phyloP scores from a whole-genome alignment of 768 basidiomycete genomes.

The Leucosporidium scottii region DNA sequence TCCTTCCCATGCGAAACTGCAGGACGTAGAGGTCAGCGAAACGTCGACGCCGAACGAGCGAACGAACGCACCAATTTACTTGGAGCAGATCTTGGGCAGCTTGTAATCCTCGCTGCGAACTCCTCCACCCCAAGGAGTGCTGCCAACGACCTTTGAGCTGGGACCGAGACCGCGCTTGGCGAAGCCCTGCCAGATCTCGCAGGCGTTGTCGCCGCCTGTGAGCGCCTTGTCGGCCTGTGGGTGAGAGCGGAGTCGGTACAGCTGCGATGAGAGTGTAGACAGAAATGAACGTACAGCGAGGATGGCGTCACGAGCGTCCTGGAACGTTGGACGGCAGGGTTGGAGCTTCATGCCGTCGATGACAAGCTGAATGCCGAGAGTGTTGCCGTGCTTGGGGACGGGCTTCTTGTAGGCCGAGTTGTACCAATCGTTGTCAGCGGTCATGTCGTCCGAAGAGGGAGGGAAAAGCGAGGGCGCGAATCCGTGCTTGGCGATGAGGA shows the following conservation, averaged over 20 bases:
- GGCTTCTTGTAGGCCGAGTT: slow-evolving; percentile 49
- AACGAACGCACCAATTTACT: neutral
- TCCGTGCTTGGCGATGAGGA: slow-evolving; percentile 19
- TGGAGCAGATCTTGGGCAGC: slow-evolving; percentile 14
- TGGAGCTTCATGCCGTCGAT: slow-evolving; percentile 92
- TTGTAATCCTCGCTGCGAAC: slow-evolving; percentile 24
- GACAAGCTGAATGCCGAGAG: slow-evolving; percentile 63
- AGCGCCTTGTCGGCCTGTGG: slow-evolving; percentile 82
- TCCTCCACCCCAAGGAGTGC: slow-evolving; percentile 38
- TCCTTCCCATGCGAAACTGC: too few relatives aligned
- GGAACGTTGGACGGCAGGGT: slow-evolving; percentile 62
- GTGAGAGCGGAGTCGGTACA: slow-evolving; percentile 81
- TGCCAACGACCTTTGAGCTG: slow-evolving; percentile 64
- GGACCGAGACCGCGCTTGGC: slow-evolving; percentile 70
- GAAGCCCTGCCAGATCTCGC: slow-evolving; percentile 79
- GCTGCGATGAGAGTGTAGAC: slow-evolving; percentile 47
- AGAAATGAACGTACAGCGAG: slow-evolving; percentile 1
- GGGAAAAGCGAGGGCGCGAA: slow-evolving; percentile 57
- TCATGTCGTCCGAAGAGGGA: slow-evolving; percentile 51
- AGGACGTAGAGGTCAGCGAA: too few relatives aligned
- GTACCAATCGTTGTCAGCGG: slow-evolving; percentile 43
- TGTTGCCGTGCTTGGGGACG: slow-evolving; percentile 87
- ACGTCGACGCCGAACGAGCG: too few relatives aligned
- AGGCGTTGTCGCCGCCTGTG: slow-evolving; percentile 89
- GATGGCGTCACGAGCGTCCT: slow-evolving; percentile 31